Conservation (phyloP, 257 asterid genomes). For the Nicotiana tabacum region DNA sequence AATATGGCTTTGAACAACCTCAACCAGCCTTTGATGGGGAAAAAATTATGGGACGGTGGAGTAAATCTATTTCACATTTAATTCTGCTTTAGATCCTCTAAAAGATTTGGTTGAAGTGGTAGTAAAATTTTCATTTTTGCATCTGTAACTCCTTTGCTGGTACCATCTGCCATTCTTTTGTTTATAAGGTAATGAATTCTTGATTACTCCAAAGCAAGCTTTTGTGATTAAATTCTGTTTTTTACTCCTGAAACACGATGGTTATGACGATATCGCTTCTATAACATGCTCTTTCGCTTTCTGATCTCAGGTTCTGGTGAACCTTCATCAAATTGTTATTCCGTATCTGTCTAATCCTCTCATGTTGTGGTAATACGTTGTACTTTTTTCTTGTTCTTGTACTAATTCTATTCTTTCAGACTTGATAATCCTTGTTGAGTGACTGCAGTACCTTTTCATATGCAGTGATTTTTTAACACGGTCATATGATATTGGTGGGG, state of each 20-base stretch:
- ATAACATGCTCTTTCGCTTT: constrained; percentile 10
- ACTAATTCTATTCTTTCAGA: constrained; percentile 10
- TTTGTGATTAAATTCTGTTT: not conserved
- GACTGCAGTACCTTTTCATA: not conserved
- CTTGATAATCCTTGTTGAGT: not conserved
- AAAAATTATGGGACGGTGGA: not conserved
- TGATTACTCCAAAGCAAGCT: not conserved
- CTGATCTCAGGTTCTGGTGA: constrained; percentile 64
- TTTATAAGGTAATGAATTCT: too few species aligned
- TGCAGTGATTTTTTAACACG: constrained; percentile 95
- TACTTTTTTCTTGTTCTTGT: constrained; percentile 16
- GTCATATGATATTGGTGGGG: constrained; percentile 95
- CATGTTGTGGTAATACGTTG: constrained; percentile 59
- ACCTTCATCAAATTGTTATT: constrained; percentile 70
- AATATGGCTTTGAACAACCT: not conserved
- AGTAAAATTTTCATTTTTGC: too few species aligned
- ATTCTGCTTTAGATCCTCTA: not conserved
- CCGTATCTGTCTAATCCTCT: constrained; percentile 79
- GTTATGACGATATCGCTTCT: not conserved
- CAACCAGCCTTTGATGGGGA: not conserved
- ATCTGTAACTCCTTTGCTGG: too few species aligned
- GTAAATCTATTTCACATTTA: not conserved
- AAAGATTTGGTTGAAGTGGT: not conserved
- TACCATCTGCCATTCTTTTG: too few species aligned
- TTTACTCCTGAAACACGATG: not conserved